Conservation (phyloP, 2,329 filamentous ascomycete genomes). For the Arthrobotrys musiformis region DNA sequence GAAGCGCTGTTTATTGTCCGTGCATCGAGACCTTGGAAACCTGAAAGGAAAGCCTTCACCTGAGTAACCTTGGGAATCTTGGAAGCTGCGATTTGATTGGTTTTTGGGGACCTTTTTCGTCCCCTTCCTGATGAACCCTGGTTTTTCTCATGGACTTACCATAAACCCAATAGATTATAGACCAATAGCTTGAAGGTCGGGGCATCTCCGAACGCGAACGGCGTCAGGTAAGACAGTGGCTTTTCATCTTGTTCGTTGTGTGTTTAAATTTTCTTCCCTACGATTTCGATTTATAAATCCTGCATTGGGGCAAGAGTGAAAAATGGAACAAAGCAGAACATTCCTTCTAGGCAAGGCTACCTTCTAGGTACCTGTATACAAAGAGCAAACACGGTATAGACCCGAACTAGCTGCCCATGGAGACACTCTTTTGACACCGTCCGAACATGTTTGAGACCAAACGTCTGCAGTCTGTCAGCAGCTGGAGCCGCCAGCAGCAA, state of each 20-base stretch:
- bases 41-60: conserved; percentile 11
- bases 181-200: conserved; percentile 16
- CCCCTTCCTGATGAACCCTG: conserved; percentile 3
- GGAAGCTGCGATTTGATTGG: conserved; percentile 20
- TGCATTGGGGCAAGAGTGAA: neutral
- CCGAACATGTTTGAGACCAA: conserved; percentile 20
- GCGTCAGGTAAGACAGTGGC: conserved; percentile 44
- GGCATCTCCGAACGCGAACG: conserved; percentile 55
- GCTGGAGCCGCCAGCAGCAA: conserved; percentile 34
- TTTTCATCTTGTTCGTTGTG: no score
- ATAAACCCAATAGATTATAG: conserved; percentile 9
- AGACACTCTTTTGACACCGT: neutral
- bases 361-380: conserved; percentile 2
- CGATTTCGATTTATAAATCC: conserved; percentile 17
- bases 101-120: neutral
- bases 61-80: conserved; percentile 30
- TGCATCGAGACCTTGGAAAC: conserved; percentile 29
- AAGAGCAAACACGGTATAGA: neutral
- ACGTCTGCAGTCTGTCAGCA: conserved; percentile 16
- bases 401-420: neutral
- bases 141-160: conserved; percentile 23
- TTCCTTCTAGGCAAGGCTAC: no score
- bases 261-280: conserved; percentile 11
- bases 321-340: neutral
- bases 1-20: neutral